Base-by-base conservation (phyloP, 2,329 filamentous ascomycete species). In the Chalaropsis thielavioides region DNA sequence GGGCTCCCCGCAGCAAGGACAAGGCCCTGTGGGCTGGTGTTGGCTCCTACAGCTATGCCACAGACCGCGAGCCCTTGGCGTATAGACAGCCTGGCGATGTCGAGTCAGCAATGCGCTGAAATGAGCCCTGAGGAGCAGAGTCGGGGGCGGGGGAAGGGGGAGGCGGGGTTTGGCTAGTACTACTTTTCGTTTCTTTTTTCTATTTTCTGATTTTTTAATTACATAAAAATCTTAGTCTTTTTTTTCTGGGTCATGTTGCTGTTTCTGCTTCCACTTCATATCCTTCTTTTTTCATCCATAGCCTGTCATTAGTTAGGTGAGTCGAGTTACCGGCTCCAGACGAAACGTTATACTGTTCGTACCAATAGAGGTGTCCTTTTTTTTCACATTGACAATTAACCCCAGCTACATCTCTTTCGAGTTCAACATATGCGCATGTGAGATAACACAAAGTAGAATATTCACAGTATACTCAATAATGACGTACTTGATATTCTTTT, bases 21-120 rank as follows among this genome's bases (percentile, higher is more conserved):
- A 81, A 89, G 68, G 89, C 90, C 0, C 96, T 92, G 73, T 90
- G 87, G 78, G 85, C 89, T 19, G 88, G 88, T 13, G 80, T 90
- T 0, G 88, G 83, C 0, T 80, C 80, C 54, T 76, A 79, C 68
- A 82, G 80, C 67, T 84, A 82, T 69, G 80, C 80, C 11, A 79
- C 77, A 13, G 75, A 79, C 68, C 72, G 74, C 70, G 72, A 68
- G 40, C 59, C 58, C 7, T 38, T 60, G 31, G 54, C 64, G 27
- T 66, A 66, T 60, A 17, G 51, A 27, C 38, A 58, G 19, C 61
- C 64, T 6, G 51, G 51, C 19, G 64, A 66, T 61, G 22, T 63
- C 3, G 64, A 66, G 44, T 54, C 64, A 8, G 64, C 61, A 13
- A 51, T 63, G 61, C 51, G 51, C 27, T 66, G 54, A 61, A 19